Evolutionary conservation across 2,329 filamentous ascomycete species (phyloP).

Genomic region (Pezizomycotina sp.): DNA sequence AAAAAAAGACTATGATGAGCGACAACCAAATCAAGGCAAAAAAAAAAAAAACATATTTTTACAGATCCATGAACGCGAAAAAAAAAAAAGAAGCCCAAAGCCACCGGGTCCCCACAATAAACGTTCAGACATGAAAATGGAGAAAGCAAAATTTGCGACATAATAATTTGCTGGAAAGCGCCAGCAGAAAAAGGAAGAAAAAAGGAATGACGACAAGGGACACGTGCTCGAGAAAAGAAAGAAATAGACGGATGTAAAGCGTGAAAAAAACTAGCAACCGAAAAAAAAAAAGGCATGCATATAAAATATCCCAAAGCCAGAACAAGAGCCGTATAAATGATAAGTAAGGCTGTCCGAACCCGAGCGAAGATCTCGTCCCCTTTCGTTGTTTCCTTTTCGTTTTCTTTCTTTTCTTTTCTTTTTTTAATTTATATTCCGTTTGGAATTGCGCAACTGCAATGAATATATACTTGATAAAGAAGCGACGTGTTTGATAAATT

Average conservation of each 20-base stretch:
- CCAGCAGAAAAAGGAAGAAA: conserved; percentile 22
- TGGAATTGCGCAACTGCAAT: conserved; percentile 6
- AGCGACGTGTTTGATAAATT: no score
- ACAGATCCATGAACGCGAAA: conserved; percentile 8
- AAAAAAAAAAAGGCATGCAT: conserved; percentile 12
- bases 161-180: conserved; percentile 20
- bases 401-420: not conserved
- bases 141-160: conserved; percentile 19
- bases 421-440: conserved; percentile 15
- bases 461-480: conserved; percentile 1
- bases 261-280: conserved; percentile 1
- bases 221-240: conserved; percentile 18
- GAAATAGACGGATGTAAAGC: conserved; percentile 4
- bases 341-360: conserved; percentile 9
- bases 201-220: conserved; percentile 8
- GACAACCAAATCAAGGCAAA: conserved; percentile 10
- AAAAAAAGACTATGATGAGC: conserved; percentile 6
- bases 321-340: conserved; percentile 8
- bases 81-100: conserved; percentile 11
- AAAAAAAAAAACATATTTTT: conserved; percentile 9
- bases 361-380: not conserved
- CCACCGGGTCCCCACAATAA: conserved; percentile 21
- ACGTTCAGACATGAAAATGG: conserved; percentile 15
- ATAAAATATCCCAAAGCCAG: conserved; percentile 7
- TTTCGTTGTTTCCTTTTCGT: not conserved